Base-by-base conservation (phyloP, 208 protist species). In the Herpetomonas muscarum region DNA sequence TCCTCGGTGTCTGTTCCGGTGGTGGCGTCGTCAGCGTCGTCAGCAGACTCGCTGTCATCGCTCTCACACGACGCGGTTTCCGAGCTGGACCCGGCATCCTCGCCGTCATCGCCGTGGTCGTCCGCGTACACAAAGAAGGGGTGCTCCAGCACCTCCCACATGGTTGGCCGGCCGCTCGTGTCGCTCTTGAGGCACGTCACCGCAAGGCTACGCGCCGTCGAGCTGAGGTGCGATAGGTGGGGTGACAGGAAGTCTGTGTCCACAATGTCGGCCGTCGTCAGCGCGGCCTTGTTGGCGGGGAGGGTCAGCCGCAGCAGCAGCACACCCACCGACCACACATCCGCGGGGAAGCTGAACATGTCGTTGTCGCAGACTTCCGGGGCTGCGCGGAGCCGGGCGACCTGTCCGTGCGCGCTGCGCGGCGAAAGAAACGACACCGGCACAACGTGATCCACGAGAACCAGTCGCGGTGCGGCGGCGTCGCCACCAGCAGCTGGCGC, bases 271-370 rank as follows among this genome's bases (percentile, higher is more conserved):
- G 63, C 79, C n/a, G 81, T 88, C 37, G 56, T 50, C 25, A 77
- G 73, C 49, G n/a, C n/a, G n/a, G 47, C 5, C 48, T 70, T 78
- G 28, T 56, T 57, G 17, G 32, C 34, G 1, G 63, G 73, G 1
- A 68, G 55, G 12, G 81, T 19, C 39, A 93, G 72, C 50, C 85
- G 76, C 19, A 89, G 49, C 46, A 93, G 71, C 10, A 90, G 59
- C 15, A 86, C 77, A n/a, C 70, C 86, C 0, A 93, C 25, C 1
- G 77, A 74, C 86, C 81, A 90, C 22, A 93, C 79, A 57, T 93
- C 86, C 4, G 86, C 76, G 29, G 74, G 71, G 31, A 48, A 71
- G 41, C 46, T 47, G 69, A 83, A 90, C 1, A 64, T 59, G 9
- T 73, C 74, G 21, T 67, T 65, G 7, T 64, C 44, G 9, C 61